Conservation (phyloP, 257 asterid genomes). For the Rauvolfia tetraphylla region DNA sequence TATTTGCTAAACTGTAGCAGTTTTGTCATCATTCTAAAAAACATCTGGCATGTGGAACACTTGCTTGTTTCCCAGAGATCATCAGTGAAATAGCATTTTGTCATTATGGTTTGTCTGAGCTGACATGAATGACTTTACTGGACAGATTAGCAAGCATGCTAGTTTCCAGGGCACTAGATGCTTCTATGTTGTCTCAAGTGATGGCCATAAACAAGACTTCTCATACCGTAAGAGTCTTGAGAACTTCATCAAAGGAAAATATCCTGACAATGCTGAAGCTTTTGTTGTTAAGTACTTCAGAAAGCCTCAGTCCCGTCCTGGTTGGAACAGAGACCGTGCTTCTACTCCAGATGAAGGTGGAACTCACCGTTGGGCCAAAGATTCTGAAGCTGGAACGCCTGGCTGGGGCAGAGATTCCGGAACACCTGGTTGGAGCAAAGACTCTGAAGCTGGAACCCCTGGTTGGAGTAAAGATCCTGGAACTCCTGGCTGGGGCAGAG, state of each 20-base stretch:
- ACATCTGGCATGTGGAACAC: no score
- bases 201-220: conserved; percentile 68
- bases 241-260: conserved; percentile 49
- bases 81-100: no score
- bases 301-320: conserved; percentile 52
- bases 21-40: not conserved
- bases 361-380: not conserved
- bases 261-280: conserved; percentile 67
- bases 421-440: conserved; percentile 43
- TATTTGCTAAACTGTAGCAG: no score
- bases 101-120: no score
- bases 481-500: not conserved
- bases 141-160: conserved; percentile 65
- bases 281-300: conserved; percentile 62
- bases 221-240: conserved; percentile 80
- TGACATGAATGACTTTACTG: conserved; percentile 16
- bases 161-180: conserved; percentile 80
- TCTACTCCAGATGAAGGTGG: not conserved
- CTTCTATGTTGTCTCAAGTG: conserved; percentile 64
- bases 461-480: no score
- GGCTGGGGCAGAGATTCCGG: not conserved
- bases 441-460: conserved; percentile 31
- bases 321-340: not conserved
- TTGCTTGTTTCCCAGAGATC: no score
- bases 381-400: not conserved